Evolutionary conservation across 1,139 yeast genomes (phyloP).

Genomic region (Geotrichum macrosporum): DNA sequence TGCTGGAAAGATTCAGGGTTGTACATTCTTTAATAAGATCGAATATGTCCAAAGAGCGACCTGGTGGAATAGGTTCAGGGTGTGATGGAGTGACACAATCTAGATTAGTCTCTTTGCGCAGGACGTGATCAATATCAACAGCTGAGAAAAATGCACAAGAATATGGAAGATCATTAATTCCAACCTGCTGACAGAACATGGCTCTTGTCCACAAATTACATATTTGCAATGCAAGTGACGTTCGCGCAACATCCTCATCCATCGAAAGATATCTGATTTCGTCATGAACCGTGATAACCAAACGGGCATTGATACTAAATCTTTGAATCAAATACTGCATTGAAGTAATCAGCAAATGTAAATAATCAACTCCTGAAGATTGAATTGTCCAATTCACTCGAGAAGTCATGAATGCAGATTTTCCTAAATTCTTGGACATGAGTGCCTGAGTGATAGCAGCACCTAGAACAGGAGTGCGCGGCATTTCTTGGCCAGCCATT

Average conservation of each 20-base stretch:
- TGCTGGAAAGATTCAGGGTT: conserved; percentile 12
- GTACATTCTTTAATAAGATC: conserved; percentile 44
- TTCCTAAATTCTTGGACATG: conserved; percentile 57
- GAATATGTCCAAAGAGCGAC: conserved; percentile 66
- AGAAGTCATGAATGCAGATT: conserved; percentile 73
- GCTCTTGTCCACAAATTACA: conserved; percentile 95
- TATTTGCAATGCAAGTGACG: conserved; percentile 79
- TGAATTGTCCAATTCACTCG: conserved; percentile 98
- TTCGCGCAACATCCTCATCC: conserved; percentile 66
- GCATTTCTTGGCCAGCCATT: conserved; percentile 79
- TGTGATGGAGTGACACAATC: conserved; percentile 91
- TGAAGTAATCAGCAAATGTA: conserved; percentile 76
- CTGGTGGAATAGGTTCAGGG: conserved; percentile 65
- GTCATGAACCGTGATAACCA: conserved; percentile 89
- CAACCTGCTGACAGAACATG: conserved; percentile 89
- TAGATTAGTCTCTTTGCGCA: conserved; percentile 83
- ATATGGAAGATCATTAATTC: conserved; percentile 85
- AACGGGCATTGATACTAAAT: conserved; percentile 70
- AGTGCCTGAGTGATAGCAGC: conserved; percentile 91
- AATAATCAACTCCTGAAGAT: conserved; percentile 94
- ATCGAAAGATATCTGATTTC: conserved; percentile 80
- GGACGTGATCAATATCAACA: conserved; percentile 81
- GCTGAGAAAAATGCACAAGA: conserved; percentile 94
- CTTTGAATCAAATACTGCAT: conserved; percentile 76
- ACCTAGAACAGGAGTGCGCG: conserved; percentile 87